phyloP scores from a whole-genome alignment of 352 stramenopile species.

The Blastocystis sp. region DNA sequence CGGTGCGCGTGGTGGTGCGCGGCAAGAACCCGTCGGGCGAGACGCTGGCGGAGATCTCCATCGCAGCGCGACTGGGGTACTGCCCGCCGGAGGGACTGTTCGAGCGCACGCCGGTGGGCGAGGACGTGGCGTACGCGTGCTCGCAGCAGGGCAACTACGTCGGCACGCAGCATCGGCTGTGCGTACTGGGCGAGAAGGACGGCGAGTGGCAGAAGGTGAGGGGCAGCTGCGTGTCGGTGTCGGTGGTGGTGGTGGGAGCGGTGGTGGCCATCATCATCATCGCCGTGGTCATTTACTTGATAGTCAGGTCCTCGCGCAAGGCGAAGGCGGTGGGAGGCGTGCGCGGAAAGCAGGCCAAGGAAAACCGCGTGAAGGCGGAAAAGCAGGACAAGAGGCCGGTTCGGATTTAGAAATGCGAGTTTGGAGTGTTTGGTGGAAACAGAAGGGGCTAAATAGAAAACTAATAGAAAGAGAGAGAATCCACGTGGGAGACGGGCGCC shows the following conservation, averaged over 20 bases:
- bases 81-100: constrained; percentile 18
- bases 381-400: no score
- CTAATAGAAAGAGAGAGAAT: constrained; percentile 60
- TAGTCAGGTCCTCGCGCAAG: not conserved
- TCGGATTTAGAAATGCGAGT: no score
- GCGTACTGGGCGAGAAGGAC: not conserved
- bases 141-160: constrained; percentile 19
- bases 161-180: constrained; percentile 15
- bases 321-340: constrained; percentile 34
- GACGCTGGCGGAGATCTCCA: constrained; percentile 16
- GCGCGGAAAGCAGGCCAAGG: not conserved
- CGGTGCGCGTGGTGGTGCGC: no score
- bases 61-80: not conserved
- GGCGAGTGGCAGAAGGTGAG: constrained; percentile 7
- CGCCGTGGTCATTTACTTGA: constrained; percentile 1
- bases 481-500: constrained; percentile 12
- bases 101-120: constrained; percentile 23
- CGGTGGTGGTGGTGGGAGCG: constrained; percentile 4
- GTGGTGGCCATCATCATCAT: not conserved
- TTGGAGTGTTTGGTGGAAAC: not conserved
- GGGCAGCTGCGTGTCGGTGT: constrained; percentile 32
- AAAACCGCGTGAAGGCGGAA: no score
- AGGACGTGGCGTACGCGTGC: constrained; percentile 14
- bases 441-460: constrained; percentile 26
- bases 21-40: constrained; percentile 31